Evolutionary conservation across 2,329 filamentous ascomycete genomes (phyloP).

Genomic region (Pezicula carpinea): DNA sequence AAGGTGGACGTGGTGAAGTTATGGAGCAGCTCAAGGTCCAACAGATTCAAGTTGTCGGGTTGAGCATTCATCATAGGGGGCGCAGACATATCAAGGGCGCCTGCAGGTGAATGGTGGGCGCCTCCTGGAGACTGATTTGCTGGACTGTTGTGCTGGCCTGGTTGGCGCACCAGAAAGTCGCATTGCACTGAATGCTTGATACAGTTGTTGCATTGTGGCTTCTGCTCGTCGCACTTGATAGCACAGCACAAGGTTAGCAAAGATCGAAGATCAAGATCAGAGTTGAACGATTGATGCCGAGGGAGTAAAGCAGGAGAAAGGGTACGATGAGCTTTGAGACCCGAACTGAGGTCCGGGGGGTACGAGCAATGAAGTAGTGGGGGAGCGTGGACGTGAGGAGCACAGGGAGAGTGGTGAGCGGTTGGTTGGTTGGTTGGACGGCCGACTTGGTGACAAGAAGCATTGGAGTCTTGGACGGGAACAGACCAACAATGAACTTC

Average conservation of each 20-base stretch:
- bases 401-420: too few relatives aligned
- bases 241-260: neutral
- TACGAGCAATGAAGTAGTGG: neutral
- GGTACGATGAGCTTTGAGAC: neutral
- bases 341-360: neutral
- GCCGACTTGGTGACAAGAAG: too few relatives aligned
- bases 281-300: neutral
- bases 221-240: constrained; percentile 35
- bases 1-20: constrained; percentile 46
- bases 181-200: constrained; percentile 35
- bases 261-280: neutral
- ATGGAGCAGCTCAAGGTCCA: constrained; percentile 48
- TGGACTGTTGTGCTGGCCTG: constrained; percentile 8
- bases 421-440: too few relatives aligned
- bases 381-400: too few relatives aligned
- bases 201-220: constrained; percentile 36
- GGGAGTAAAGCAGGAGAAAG: neutral
- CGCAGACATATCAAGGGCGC: neutral
- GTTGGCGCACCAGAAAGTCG: constrained; percentile 26
- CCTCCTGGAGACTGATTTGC: neutral
- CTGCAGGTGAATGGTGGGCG: constrained; percentile 2
- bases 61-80: neutral
- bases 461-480: too few relatives aligned
- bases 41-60: constrained; percentile 28
- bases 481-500: neutral